Conservation (phyloP, 192 early-diverging fungal species). For the Entrophospora sp. region DNA sequence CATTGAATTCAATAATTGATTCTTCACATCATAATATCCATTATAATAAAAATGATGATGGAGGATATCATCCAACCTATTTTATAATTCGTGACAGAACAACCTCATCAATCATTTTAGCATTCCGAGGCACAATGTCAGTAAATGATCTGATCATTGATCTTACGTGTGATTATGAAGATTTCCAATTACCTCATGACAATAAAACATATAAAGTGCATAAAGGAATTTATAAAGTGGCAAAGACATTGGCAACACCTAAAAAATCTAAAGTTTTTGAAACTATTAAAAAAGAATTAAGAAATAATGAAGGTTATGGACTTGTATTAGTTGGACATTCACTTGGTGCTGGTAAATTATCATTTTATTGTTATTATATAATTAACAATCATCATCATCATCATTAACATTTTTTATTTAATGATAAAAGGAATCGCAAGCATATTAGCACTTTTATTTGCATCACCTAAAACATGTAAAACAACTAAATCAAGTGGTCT, state of each 20-base stretch:
- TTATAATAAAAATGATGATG: conserved; percentile 22
- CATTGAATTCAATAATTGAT: conserved; percentile 31
- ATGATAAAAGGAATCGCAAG: conserved; percentile 25
- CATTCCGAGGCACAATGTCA: conserved; percentile 42
- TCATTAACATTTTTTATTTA: background rate
- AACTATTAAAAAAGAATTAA: conserved; percentile 33
- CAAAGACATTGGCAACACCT: conserved; percentile 30
- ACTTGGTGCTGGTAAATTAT: conserved; percentile 35
- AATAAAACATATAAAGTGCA: conserved; percentile 32
- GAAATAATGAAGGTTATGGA: conserved; percentile 32
- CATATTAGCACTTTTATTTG: conserved; percentile 34
- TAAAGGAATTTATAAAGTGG: conserved; percentile 35
- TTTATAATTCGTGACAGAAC: conserved; percentile 38
- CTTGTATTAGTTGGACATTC: conserved; percentile 40
- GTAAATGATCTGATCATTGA: conserved; percentile 42
- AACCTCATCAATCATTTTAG: conserved; percentile 34
- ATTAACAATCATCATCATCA: background rate
- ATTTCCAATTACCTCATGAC: conserved; percentile 28
- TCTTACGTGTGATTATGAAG: conserved; percentile 38
- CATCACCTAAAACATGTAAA: conserved; percentile 31
- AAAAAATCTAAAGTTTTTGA: conserved; percentile 32
- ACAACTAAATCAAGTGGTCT: conserved; percentile 30
- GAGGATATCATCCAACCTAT: conserved; percentile 40
- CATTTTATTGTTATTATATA: background rate
- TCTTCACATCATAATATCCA: conserved; percentile 29